These are phyloP conservation scores for Coemansia sp. DNA, from an alignment of 192 early-diverging fungal species.

Conservation along the genomic window DNA sequence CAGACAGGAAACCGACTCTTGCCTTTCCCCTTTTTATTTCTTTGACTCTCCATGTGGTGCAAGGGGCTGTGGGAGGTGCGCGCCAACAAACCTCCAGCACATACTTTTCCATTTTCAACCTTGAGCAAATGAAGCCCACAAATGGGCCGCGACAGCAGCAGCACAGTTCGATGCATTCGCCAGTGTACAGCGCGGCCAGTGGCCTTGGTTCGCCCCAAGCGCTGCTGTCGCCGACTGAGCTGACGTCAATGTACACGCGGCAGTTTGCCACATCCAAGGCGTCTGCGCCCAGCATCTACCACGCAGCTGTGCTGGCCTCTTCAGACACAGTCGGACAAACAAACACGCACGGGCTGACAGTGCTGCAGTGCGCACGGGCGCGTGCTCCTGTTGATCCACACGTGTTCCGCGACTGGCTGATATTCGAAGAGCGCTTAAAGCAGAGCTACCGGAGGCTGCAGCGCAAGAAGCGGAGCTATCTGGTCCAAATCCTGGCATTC, in stretches of 20 bases:
- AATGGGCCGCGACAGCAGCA: conserved; percentile 11
- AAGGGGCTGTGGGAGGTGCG: neutral
- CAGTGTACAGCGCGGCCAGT: conserved; percentile 25
- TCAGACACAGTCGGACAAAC: conserved; percentile 26
- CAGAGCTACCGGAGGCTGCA: conserved; percentile 67
- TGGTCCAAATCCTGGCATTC: conserved; percentile 49
- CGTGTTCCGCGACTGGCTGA: conserved; percentile 71
- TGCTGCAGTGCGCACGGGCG: conserved; percentile 42
- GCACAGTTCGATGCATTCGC: conserved; percentile 38
- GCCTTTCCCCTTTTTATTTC: neutral
- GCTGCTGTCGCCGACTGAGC: conserved; percentile 32
- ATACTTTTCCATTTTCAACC: neutral
- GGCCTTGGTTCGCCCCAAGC: conserved; percentile 13
- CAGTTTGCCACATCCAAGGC: conserved; percentile 50
- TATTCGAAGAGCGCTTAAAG: conserved; percentile 79
- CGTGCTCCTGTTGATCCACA: conserved; percentile 47
- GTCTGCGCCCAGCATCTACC: conserved; percentile 33
- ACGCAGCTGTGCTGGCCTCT: conserved; percentile 31
- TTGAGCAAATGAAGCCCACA: conserved; percentile 13
- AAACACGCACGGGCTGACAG: conserved; percentile 42
- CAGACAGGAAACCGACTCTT: neutral
- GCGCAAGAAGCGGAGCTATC: conserved; percentile 70
- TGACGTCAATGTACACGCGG: conserved; percentile 48
- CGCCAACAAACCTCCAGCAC: neutral
- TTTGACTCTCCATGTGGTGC: neutral